Evolutionary conservation across 306 rosid species (phyloP).

Genomic region (Cicer cuneatum): DNA sequence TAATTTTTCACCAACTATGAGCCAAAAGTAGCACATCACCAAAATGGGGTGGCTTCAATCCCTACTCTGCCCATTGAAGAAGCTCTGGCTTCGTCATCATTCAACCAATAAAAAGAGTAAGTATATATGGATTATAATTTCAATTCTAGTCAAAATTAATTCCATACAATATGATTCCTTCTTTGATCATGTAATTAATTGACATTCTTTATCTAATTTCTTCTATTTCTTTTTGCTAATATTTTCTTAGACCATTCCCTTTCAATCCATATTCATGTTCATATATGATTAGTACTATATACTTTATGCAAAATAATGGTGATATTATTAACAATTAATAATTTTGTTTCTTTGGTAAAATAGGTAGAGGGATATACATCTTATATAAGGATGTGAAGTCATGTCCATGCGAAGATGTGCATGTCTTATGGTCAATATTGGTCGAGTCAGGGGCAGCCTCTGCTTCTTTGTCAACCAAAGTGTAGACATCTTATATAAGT

Average conservation of each 20-base stretch:
- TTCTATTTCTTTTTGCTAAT: not conserved
- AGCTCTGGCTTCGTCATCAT: slow-evolving; percentile 72
- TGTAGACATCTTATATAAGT: slow-evolving; percentile 4
- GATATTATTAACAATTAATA: not conserved
- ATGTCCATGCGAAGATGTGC: slow-evolving; percentile 78
- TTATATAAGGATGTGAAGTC: slow-evolving; percentile 80
- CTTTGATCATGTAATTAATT: not conserved
- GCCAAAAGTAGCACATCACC: slow-evolving; percentile 39
- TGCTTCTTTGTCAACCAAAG: slow-evolving; percentile 48
- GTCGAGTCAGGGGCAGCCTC: slow-evolving; percentile 56
- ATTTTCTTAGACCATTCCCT: not conserved
- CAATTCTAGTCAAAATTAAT: not conserved
- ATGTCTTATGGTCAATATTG: slow-evolving; percentile 76
- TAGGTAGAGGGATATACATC: slow-evolving; percentile 71
- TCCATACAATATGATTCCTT: not conserved
- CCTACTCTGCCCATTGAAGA: slow-evolving; percentile 68
- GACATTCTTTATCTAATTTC: not conserved
- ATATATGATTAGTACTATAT: not conserved
- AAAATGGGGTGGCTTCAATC: slow-evolving; percentile 71
- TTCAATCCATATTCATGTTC: not conserved
- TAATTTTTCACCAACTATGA: slow-evolving; percentile 49
- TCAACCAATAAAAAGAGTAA: slow-evolving; percentile 57
- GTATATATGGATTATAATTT: not conserved
- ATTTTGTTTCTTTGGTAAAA: not conserved
- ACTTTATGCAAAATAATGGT: not conserved